phyloP scores from a whole-genome alignment of 805 yeast genomes.

The Saturnispora hagleri region DNA sequence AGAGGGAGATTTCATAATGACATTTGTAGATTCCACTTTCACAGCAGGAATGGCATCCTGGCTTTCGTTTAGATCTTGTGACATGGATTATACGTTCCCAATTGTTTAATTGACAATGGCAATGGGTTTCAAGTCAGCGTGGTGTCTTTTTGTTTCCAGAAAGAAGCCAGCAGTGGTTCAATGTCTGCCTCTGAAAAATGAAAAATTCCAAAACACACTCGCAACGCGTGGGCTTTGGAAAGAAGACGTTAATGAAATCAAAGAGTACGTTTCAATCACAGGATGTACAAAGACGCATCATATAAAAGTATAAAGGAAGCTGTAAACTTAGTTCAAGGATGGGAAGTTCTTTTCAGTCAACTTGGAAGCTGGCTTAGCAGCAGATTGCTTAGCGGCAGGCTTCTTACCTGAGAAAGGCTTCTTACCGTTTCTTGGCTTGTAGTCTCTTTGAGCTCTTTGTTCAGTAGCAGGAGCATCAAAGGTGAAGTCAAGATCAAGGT shows the following conservation, averaged over 20 bases:
- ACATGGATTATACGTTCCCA: neutral
- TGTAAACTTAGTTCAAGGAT: slow-evolving; percentile 37
- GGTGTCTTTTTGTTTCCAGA: neutral
- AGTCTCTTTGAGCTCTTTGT: slow-evolving; percentile 27
- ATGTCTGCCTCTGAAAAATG: neutral
- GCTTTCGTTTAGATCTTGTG: neutral
- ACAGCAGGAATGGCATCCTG: neutral
- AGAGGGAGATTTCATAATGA: neutral
- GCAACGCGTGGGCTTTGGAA: neutral
- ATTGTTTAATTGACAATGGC: neutral
- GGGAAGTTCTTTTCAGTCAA: slow-evolving; percentile 57
- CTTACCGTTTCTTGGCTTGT: slow-evolving; percentile 8
- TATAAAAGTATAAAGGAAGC: neutral
- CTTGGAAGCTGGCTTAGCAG: slow-evolving; percentile 22
- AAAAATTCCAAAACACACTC: neutral
- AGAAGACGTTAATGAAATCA: neutral
- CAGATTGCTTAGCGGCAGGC: slow-evolving; percentile 11
- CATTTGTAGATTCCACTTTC: neutral
- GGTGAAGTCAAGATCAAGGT: slow-evolving; percentile 64
- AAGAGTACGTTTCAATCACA: slow-evolving; percentile 1
- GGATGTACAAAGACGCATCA: slow-evolving; percentile 1
- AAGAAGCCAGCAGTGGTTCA: neutral
- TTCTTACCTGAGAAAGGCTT: slow-evolving; percentile 15
- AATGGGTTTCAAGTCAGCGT: neutral
- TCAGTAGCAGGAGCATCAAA: slow-evolving; percentile 36